These are phyloP conservation scores for Magnolia changhungtana DNA, from an alignment of 164 flowering plant species.

Conservation along the genomic window DNA sequence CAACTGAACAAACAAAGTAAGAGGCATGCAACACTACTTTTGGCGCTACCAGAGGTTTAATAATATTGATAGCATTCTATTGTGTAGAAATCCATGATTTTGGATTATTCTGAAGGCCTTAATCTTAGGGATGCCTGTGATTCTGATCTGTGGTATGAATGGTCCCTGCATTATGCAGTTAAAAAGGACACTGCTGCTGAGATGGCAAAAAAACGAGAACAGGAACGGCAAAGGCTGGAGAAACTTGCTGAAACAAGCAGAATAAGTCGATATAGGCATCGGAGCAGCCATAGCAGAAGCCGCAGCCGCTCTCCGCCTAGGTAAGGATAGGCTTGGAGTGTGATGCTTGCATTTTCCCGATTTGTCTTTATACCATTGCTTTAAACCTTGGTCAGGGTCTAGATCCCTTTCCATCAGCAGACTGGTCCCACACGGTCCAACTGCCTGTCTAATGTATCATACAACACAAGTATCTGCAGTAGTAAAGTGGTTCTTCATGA, in stretches of 20 bases:
- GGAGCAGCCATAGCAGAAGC: constrained; percentile 86
- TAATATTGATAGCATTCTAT: neutral
- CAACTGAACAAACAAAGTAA: constrained; percentile 94
- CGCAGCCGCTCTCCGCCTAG: constrained; percentile 82
- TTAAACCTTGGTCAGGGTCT: neutral
- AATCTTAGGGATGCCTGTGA: neutral
- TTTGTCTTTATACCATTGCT: constrained; percentile 1
- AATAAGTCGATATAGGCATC: constrained; percentile 53
- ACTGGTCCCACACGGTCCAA: no score
- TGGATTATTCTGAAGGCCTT: neutral
- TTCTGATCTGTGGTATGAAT: constrained; percentile 2
- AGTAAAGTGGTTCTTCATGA: neutral
- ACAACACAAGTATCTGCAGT: neutral
- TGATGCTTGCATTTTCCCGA: neutral
- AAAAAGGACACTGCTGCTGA: constrained; percentile 87
- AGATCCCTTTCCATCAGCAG: no score
- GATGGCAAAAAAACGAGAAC: constrained; percentile 87
- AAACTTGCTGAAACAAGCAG: constrained; percentile 92
- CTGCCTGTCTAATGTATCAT: neutral
- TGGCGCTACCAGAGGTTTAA: neutral
- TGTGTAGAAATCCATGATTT: neutral
- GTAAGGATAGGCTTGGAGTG: constrained; percentile 23
- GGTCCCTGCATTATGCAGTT: constrained; percentile 45
- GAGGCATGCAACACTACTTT: constrained; percentile 1
- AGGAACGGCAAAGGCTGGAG: constrained; percentile 88